These are phyloP conservation scores for Ampelocalamus luodianensis DNA, from an alignment of 176 grass and related monocot species.

Conservation along the genomic window DNA sequence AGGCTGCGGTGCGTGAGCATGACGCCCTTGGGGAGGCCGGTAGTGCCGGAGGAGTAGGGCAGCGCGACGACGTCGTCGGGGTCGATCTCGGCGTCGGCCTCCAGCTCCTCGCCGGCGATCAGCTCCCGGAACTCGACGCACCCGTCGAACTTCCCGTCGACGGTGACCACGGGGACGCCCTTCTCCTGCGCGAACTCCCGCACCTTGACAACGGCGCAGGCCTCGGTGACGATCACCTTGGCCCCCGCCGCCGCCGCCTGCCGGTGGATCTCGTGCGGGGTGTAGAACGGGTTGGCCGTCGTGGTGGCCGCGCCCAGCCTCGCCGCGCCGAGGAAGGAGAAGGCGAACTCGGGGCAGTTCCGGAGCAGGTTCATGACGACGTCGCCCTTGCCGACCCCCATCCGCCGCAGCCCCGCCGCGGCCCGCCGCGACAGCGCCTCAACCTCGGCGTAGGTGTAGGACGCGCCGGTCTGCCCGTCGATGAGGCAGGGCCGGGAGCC, in stretches of 20 bases:
- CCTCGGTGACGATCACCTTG: constrained; percentile 72
- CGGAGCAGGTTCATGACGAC: constrained; percentile 83
- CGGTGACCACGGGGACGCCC: constrained; percentile 48
- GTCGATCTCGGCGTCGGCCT: constrained; percentile 52
- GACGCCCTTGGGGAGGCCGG: constrained; percentile 84
- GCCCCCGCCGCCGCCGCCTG: constrained; percentile 62
- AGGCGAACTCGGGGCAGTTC: constrained; percentile 82
- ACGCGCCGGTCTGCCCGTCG: constrained; percentile 55
- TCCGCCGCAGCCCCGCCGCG: constrained; percentile 46
- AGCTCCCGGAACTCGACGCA: constrained; percentile 66
- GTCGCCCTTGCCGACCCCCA: constrained; percentile 66
- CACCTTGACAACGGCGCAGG: constrained; percentile 74
- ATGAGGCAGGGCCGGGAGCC: constrained; percentile 58
- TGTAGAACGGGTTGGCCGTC: constrained; percentile 80
- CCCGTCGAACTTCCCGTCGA: constrained; percentile 60
- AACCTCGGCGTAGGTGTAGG: constrained; percentile 67
- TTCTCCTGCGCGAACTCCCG: constrained; percentile 48
- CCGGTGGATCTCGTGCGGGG: constrained; percentile 75
- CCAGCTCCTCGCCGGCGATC: constrained; percentile 41
- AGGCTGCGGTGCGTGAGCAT: constrained; percentile 99
- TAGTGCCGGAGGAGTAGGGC: constrained; percentile 86
- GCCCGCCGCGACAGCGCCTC: constrained; percentile 40
- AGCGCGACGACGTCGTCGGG: constrained; percentile 83
- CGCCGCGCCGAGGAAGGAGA: constrained; percentile 67
- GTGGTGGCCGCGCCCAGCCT: constrained; percentile 70